Percentiles rank a stretch among this genome's conserved stretches.
phyloP scores from a whole-genome alignment of 2,329 filamentous ascomycete genomes.

The Aureobasidium vineae region DNA sequence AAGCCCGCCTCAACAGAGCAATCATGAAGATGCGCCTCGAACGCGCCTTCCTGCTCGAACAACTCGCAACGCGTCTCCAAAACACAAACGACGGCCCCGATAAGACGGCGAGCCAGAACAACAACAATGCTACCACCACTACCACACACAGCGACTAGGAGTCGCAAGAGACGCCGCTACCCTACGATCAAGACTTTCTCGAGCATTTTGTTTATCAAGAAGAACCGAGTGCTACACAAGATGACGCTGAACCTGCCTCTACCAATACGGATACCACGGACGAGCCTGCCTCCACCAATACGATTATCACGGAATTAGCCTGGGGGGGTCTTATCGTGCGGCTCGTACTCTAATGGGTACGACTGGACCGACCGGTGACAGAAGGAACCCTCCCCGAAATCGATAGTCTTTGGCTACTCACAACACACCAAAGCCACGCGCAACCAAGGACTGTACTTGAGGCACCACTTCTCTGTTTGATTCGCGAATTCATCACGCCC shows the following conservation, averaged over 20 bases:
- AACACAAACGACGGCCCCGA: neutral
- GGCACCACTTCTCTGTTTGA: neutral
- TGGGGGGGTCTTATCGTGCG: neutral
- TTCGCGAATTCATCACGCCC: neutral
- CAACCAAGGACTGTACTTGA: neutral
- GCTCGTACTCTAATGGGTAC: too few relatives aligned
- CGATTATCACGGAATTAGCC: neutral
- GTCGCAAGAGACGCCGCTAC: neutral
- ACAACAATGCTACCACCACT: neutral
- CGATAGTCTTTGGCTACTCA: neutral
- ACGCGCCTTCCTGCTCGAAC: conserved; percentile 60
- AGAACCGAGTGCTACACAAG: neutral
- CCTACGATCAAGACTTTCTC: neutral
- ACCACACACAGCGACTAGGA: neutral
- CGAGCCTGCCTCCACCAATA: neutral
- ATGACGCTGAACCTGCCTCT: neutral
- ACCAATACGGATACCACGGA: neutral
- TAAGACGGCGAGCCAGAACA: neutral
- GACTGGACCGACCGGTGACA: too few relatives aligned
- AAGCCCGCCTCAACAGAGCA: conserved; percentile 75
- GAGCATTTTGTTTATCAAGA: too few relatives aligned
- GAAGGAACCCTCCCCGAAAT: neutral
- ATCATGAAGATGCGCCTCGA: conserved; percentile 91
- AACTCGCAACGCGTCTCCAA: conserved; percentile 43
- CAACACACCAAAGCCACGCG: neutral